phyloP scores from a whole-genome alignment of 192 early-diverging fungal genomes.

The Entomortierella parvispora region DNA sequence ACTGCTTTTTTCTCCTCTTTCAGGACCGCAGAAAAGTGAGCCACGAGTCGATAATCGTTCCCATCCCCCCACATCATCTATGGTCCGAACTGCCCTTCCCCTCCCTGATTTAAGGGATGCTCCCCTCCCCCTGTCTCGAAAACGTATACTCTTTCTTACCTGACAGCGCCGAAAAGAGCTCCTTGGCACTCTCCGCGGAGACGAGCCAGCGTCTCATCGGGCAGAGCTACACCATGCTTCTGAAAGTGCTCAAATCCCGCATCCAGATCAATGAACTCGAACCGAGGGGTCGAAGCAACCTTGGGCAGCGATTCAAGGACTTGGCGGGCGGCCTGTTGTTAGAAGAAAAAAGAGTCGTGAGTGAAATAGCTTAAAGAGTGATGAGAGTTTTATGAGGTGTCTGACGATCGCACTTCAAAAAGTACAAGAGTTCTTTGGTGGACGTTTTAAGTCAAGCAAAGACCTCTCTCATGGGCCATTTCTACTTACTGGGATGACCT shows the following conservation, averaged over 20 bases:
- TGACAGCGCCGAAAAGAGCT: conserved; percentile 96
- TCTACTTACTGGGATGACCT: conserved; percentile 88
- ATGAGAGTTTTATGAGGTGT: not conserved
- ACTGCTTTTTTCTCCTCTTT: conserved; percentile 33
- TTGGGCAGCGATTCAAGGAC: conserved; percentile 82
- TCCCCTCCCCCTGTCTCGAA: not conserved
- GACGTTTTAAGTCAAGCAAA: too few relatives aligned
- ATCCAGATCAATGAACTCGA: conserved; percentile 87
- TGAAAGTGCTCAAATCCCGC: conserved; percentile 97
- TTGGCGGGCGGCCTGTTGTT: conserved; percentile 80
- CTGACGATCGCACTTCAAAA: not conserved
- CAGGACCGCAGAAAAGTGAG: not conserved
- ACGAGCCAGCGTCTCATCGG: conserved; percentile 83
- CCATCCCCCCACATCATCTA: not conserved
- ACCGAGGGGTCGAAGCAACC: conserved; percentile 61
- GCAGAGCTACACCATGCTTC: conserved; percentile 92
- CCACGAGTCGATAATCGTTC: not conserved
- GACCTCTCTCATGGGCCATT: not conserved
- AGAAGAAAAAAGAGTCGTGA: not conserved
- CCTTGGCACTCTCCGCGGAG: conserved; percentile 89
- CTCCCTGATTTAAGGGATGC: too few relatives aligned
- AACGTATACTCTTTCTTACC: conserved; percentile 54
- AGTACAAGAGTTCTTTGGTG: not conserved
- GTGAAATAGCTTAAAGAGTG: not conserved
- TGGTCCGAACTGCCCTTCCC: not conserved